Conservation (phyloP, 495 filamentous ascomycete species). For the Penicillium malachiteum region DNA sequence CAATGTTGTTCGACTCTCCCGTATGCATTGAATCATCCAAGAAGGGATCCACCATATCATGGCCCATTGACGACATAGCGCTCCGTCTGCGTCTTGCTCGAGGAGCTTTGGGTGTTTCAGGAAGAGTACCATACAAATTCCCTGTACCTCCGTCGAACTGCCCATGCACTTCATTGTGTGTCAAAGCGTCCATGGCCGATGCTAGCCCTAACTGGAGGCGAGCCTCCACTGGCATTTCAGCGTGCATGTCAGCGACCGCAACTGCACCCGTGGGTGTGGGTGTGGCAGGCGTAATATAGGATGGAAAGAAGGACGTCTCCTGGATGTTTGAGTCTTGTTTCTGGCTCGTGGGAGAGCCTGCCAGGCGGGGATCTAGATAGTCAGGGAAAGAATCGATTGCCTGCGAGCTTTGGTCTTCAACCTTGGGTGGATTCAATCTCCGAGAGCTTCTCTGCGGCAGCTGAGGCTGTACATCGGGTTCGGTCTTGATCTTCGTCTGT, state of each 20-base stretch:
- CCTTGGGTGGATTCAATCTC: neutral
- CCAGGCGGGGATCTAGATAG: constrained; percentile 39
- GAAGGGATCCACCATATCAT: constrained; percentile 15
- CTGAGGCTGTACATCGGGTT: neutral
- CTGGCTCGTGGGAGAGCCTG: constrained; percentile 10
- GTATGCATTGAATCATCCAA: neutral
- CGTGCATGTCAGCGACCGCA: neutral
- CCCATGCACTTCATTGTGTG: constrained; percentile 14
- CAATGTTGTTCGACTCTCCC: constrained; percentile 5
- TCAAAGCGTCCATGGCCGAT: neutral
- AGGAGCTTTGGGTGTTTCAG: constrained; percentile 22
- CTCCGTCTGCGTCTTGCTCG: neutral
- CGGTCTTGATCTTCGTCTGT: constrained; percentile 12
- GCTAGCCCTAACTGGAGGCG: neutral
- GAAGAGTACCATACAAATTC: constrained; percentile 8
- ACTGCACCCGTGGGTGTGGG: neutral
- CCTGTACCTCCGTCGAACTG: constrained; percentile 5
- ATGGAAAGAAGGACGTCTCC: neutral
- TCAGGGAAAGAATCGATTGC: constrained; percentile 12
- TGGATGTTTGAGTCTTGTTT: neutral
- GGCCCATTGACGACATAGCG: neutral
- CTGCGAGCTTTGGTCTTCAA: constrained; percentile 1
- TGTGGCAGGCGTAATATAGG: constrained; percentile 3
- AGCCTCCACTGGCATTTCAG: neutral
- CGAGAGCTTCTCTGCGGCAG: constrained; percentile 1